phyloP scores from a whole-genome alignment of 768 basidiomycete species.

The Mycena galericulata region DNA sequence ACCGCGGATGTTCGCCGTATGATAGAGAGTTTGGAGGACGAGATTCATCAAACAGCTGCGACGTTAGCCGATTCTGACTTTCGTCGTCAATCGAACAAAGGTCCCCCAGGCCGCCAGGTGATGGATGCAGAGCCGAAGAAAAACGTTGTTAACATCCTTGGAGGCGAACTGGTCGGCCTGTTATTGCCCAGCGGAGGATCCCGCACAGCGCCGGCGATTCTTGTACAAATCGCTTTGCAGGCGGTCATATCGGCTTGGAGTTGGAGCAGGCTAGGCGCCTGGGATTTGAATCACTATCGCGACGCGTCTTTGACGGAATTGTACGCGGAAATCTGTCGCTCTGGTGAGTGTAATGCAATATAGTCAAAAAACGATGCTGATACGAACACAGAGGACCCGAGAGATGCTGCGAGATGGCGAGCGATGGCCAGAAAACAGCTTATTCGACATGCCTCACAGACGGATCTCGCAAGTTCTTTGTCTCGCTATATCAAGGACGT shows the following conservation, averaged over 20 bases:
- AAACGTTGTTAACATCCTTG: conserved; percentile 1
- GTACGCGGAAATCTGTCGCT: conserved; percentile 7
- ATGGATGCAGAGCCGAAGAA: not conserved
- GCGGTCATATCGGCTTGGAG: conserved; percentile 10
- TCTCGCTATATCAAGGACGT: not conserved
- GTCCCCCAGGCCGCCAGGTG: not conserved
- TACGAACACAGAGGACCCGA: conserved; percentile 4
- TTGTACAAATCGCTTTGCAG: conserved; percentile 19
- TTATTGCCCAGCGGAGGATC: not conserved
- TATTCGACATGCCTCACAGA: not conserved
- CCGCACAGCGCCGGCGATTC: not conserved
- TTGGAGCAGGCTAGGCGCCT: not conserved
- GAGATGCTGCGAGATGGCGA: conserved; percentile 18
- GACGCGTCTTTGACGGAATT: not conserved
- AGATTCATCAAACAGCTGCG: conserved; percentile 51
- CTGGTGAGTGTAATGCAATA: not conserved
- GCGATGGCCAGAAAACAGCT: conserved; percentile 35
- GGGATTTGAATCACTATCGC: not conserved
- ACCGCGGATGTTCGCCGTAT: conserved; percentile 48
- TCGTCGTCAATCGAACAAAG: not conserved
- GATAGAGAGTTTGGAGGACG: conserved; percentile 50
- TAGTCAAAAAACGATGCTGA: not conserved
- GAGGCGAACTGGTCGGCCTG: conserved; percentile 1
- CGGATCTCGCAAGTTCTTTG: not conserved
- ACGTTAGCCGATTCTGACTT: conserved; percentile 45